These are phyloP conservation scores for Fusarium duplospermum DNA, from an alignment of 2,329 filamentous ascomycete genomes.

Conservation along the genomic window DNA sequence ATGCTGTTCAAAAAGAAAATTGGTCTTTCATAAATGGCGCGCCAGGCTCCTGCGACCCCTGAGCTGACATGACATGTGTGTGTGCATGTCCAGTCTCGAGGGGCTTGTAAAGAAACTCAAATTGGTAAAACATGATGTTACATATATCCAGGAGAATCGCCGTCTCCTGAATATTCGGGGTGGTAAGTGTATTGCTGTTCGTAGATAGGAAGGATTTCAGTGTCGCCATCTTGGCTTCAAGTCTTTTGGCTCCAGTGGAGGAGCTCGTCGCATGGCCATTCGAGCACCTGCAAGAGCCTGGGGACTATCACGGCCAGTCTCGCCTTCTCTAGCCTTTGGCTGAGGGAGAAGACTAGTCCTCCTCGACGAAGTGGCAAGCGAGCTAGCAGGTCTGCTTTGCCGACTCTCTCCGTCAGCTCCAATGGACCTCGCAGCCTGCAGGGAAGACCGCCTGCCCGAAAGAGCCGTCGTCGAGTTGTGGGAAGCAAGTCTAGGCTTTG, in stretches of 20 bases:
- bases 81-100: slow-evolving; percentile 14
- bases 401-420: slow-evolving; percentile 45
- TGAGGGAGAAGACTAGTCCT: slow-evolving; percentile 67
- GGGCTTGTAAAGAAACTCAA: slow-evolving; percentile 27
- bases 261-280: slow-evolving; percentile 45
- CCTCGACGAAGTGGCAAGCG: slow-evolving; percentile 61
- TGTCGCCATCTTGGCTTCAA: slow-evolving; percentile 63
- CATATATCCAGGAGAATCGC: slow-evolving; percentile 26
- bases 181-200: slow-evolving; percentile 20
- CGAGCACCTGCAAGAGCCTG: slow-evolving; percentile 59
- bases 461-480: slow-evolving; percentile 59
- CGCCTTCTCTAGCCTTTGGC: slow-evolving; percentile 51
- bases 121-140: slow-evolving; percentile 38
- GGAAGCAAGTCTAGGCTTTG: slow-evolving; percentile 57
- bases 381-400: slow-evolving; percentile 65
- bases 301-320: slow-evolving; percentile 61
- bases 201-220: slow-evolving; percentile 22
- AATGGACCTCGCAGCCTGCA: slow-evolving; percentile 60
- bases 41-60: slow-evolving; percentile 29
- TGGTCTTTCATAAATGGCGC: slow-evolving; percentile 36
- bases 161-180: slow-evolving; percentile 26
- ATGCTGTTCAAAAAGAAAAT: slow-evolving; percentile 42
- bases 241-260: slow-evolving; percentile 51
- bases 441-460: slow-evolving; percentile 63
- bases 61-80: slow-evolving; percentile 3